Evolutionary conservation across 441 rosid species (phyloP).

Genomic region (Populus trichocarpa): DNA sequence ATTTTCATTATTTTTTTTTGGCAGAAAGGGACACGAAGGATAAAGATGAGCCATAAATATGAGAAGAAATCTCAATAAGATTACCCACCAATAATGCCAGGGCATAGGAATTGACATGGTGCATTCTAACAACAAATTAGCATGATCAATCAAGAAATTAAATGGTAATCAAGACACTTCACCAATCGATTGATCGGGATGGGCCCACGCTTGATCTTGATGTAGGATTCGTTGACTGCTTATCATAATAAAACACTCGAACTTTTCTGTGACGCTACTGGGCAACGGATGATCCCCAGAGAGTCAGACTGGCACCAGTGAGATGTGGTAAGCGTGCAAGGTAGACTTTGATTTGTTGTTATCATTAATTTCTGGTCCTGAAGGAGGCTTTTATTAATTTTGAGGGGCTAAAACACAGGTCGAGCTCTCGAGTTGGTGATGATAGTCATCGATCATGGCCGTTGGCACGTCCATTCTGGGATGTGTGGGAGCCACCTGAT

Average conservation of each 20-base stretch:
- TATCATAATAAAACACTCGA: not conserved
- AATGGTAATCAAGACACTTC: not conserved
- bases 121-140: not conserved
- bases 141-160: not conserved
- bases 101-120: not conserved
- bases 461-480: constrained; percentile 18
- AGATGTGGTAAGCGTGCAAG: not conserved
- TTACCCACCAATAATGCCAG: not conserved
- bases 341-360: not conserved
- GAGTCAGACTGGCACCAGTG: not conserved
- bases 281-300: not conserved
- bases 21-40: no score
- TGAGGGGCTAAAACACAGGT: not conserved
- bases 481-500: constrained; percentile 9
- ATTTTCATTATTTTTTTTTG: no score
- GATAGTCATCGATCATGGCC: constrained; percentile 20
- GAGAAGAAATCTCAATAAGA: no score
- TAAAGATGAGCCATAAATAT: no score
- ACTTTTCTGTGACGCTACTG: not conserved
- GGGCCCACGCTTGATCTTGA: not conserved
- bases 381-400: not conserved
- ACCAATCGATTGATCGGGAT: not conserved
- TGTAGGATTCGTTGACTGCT: constrained; percentile 3
- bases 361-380: not conserved
- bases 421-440: not conserved